Percentiles rank a stretch among this genome's conserved stretches.
Conservation (phyloP, 805 yeast species). For the Lipomyces mesembrius region DNA sequence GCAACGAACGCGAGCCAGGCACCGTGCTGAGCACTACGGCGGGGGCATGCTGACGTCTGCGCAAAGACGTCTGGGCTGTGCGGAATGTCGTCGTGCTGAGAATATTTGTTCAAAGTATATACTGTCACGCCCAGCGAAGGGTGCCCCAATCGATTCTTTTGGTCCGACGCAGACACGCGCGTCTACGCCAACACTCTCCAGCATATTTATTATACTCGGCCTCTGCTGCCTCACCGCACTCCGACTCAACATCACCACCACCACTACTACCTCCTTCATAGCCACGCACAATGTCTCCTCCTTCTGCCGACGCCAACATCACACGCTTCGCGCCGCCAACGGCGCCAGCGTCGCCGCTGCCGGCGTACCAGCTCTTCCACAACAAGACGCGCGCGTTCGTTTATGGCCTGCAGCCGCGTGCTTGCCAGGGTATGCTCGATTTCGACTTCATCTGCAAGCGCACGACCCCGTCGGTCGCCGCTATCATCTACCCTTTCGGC, state of each 20-base stretch:
- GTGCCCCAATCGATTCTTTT: constrained; percentile 8
- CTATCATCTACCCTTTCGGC: constrained; percentile 54
- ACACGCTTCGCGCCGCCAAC: constrained; percentile 43
- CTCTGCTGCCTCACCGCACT: constrained; percentile 4
- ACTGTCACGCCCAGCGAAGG: not conserved
- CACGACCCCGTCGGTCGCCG: constrained; percentile 53
- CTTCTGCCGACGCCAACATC: constrained; percentile 40
- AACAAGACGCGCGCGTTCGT: constrained; percentile 53
- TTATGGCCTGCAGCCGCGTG: constrained; percentile 54
- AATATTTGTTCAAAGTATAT: not conserved
- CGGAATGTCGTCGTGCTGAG: constrained; percentile 7
- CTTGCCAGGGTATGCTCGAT: constrained; percentile 56
- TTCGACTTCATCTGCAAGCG: constrained; percentile 54
- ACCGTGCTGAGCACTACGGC: constrained; percentile 17
- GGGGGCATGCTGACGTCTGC: constrained; percentile 9
- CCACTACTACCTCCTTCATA: not conserved
- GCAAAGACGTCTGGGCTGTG: constrained; percentile 7
- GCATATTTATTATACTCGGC: constrained; percentile 1
- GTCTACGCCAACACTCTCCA: not conserved
- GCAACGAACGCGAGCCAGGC: not conserved
- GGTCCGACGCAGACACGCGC: not conserved
- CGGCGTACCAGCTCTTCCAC: constrained; percentile 50
- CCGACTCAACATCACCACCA: constrained; percentile 6
- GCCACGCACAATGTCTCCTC: constrained; percentile 1
- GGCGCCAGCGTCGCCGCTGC: constrained; percentile 41